Evolutionary conservation across 2,329 filamentous ascomycete species (phyloP).

Genomic region (Microthyrium microscopicum): DNA sequence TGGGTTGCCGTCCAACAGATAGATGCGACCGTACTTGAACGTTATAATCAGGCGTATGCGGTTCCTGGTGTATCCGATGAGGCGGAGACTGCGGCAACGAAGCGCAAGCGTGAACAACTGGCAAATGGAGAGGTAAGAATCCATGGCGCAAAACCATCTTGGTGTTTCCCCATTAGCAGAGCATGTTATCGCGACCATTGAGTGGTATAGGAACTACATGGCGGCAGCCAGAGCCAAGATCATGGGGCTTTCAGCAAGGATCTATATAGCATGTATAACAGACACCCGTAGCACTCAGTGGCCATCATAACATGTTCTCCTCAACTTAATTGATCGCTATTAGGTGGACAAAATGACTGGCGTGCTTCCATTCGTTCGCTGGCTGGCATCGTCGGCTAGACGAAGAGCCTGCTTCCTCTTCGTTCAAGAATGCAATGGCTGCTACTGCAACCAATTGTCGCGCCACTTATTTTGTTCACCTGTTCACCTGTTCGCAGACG

Average conservation of each 20-base stretch:
- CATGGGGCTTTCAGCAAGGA: too few species aligned
- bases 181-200: conserved; percentile 11
- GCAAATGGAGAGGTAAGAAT: conserved; percentile 19
- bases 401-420: too few species aligned
- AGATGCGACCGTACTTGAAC: conserved; percentile 42
- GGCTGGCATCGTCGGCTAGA: too few species aligned
- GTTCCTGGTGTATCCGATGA: conserved; percentile 42
- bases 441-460: too few species aligned
- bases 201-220: conserved; percentile 7
- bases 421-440: too few species aligned
- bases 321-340: too few species aligned
- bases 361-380: too few species aligned
- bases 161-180: conserved; percentile 3
- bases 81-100: conserved; percentile 28
- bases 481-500: background rate
- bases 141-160: conserved; percentile 10
- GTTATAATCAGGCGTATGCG: conserved; percentile 45
- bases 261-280: background rate
- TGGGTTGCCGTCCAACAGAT: conserved; percentile 52
- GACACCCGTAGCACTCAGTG: background rate
- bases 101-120: conserved; percentile 32
- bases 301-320: background rate
- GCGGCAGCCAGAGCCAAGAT: too few species aligned
- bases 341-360: too few species aligned
- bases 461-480: background rate